A percentile compares a stretch with the other conserved stretches of the same genome.
Evolutionary conservation across 352 stramenopile genomes (phyloP).

Genomic region (Elongisporangium undulatum): DNA sequence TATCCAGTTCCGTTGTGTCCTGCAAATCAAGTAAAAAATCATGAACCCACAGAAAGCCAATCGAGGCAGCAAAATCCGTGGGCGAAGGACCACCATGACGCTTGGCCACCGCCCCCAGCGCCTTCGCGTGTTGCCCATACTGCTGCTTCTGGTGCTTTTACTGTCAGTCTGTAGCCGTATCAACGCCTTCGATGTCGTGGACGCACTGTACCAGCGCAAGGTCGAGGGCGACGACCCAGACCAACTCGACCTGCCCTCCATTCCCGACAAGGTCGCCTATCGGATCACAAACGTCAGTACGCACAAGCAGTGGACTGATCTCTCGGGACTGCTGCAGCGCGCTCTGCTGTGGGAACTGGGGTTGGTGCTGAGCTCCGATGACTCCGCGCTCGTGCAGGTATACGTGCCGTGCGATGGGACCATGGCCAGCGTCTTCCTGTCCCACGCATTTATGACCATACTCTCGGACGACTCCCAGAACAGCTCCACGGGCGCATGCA

Average conservation of each 20-base stretch:
- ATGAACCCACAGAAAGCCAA: not conserved
- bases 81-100: too few species aligned
- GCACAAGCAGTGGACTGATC: slow-evolving; percentile 11
- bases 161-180: too few species aligned
- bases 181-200: slow-evolving; percentile 14
- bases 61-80: too few species aligned
- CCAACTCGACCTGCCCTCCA: slow-evolving; percentile 17
- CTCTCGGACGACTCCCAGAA: slow-evolving; percentile 2
- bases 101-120: too few species aligned
- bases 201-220: slow-evolving; percentile 16
- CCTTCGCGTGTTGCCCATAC: too few species aligned
- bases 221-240: not conserved
- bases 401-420: slow-evolving; percentile 37
- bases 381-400: slow-evolving; percentile 32
- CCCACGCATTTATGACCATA: slow-evolving; percentile 24
- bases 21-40: too few species aligned
- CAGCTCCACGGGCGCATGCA: slow-evolving; percentile 8
- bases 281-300: slow-evolving; percentile 21
- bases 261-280: slow-evolving; percentile 14
- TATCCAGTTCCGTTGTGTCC: not conserved
- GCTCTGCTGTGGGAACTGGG: slow-evolving; percentile 52
- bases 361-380: slow-evolving; percentile 29
- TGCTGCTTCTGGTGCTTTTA: too few species aligned
- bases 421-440: slow-evolving; percentile 40
- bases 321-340: slow-evolving; percentile 42